Conservation (phyloP, 2,329 filamentous ascomycete genomes). For the Aspergillus tubingensis region DNA sequence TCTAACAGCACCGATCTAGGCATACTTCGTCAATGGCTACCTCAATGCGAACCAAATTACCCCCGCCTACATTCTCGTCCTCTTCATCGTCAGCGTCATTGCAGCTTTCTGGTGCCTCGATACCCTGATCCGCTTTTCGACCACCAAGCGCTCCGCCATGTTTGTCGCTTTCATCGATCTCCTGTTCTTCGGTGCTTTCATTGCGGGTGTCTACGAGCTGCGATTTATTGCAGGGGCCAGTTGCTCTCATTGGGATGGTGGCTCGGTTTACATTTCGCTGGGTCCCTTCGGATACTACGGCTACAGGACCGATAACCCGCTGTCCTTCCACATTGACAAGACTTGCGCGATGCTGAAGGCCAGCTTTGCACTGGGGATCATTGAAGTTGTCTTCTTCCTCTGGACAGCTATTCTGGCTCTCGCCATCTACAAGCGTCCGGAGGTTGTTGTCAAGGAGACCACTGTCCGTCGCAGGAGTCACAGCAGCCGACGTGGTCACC, state of each 20-base stretch:
- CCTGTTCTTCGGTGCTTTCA: constrained; percentile 64
- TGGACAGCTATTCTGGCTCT: constrained; percentile 71
- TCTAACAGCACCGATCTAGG: constrained; percentile 28
- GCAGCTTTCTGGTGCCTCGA: constrained; percentile 63
- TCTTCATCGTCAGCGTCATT: constrained; percentile 66
- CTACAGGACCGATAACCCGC: constrained; percentile 46
- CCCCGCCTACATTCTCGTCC: constrained; percentile 61
- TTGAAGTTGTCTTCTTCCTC: constrained; percentile 80
- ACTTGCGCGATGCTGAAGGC: constrained; percentile 92
- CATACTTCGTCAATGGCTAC: constrained; percentile 64
- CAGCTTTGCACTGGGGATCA: constrained; percentile 84
- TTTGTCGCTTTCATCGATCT: constrained; percentile 66
- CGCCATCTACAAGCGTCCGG: constrained; percentile 40
- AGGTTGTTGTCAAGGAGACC: constrained; percentile 44
- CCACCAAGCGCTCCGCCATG: constrained; percentile 58
- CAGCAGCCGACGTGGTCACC: constrained; percentile 36
- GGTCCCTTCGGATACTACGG: constrained; percentile 63
- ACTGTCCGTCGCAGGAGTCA: constrained; percentile 37
- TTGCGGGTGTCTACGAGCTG: constrained; percentile 61
- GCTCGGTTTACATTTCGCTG: constrained; percentile 59
- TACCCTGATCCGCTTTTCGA: constrained; percentile 61
- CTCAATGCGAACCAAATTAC: constrained; percentile 59
- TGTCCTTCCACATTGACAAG: constrained; percentile 65
- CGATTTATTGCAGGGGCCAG: constrained; percentile 61
- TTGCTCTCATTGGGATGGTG: constrained; percentile 64